Evolutionary conservation across 768 basidiomycete species (phyloP), one percentile per base, ranked within the genome.

Genomic region (Suillus spraguei): DNA sequence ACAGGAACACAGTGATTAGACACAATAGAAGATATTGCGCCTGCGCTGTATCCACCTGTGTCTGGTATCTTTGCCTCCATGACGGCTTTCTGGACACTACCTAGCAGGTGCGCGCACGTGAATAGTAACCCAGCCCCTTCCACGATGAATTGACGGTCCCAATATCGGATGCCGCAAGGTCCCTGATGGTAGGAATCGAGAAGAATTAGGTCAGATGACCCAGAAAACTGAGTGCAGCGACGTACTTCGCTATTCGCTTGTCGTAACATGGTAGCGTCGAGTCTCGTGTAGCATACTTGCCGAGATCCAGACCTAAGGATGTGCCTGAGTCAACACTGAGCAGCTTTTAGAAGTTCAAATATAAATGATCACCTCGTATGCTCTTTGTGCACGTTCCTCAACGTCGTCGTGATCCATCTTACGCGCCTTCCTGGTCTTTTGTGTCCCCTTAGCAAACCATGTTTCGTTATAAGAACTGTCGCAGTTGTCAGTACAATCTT

Each of bases 261-360:
- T 85, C 88, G 75, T 93, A 99, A 76, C 97, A 99, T 1, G 92
- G 92, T 68, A 96, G 77, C 83, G 41, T 74, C 96, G 95, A 0
- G 96, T 98, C 76, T 98, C 96, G 74, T 99, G 96, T 2, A 96
- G 82, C 96, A 97, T 97, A 63, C 97, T 89, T 77, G 97, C 94
- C 14, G 89, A 92, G 32, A 95, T 82, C 91, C 92, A 94, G 32
- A 94, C 91, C 92, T 92, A 52, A 44, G 36, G 54, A 41, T 2
- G 10, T 20, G 22, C 56, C 38, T 52, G 41, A 32, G 5, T 22
- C 28, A 47, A 17, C 35, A 38, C 59, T 61, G 9, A 10, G 50
- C 17, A 64, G 35, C 13, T 59, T 49, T 24, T 32, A 5, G 17
- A n/a, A 0, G 22, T 13, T 13, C 17, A 35, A 55, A 50, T 50